phyloP scores from a whole-genome alignment of 2,329 filamentous ascomycete genomes.

The Davidsoniella virescens region DNA sequence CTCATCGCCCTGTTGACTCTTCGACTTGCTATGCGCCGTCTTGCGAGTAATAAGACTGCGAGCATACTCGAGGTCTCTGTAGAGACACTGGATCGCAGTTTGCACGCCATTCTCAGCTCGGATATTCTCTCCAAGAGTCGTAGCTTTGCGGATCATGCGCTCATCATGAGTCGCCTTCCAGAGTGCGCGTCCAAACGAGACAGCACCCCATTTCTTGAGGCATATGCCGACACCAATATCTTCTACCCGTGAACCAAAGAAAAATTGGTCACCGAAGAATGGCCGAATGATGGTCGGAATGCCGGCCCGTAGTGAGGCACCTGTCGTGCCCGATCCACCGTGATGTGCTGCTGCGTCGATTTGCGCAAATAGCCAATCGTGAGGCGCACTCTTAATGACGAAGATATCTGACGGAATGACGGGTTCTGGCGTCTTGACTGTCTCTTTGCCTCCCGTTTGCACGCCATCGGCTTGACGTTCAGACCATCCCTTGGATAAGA shows the following conservation, averaged over 20 bases:
- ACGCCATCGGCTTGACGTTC: constrained; percentile 44
- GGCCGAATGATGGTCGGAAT: constrained; percentile 89
- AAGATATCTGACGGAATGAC: constrained; percentile 67
- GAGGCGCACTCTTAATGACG: constrained; percentile 77
- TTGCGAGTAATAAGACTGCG: constrained; percentile 57
- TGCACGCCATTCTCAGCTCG: constrained; percentile 84
- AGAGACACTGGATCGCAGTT: constrained; percentile 78
- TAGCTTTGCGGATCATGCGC: constrained; percentile 80
- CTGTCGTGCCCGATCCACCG: constrained; percentile 86
- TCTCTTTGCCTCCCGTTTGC: constrained; percentile 27
- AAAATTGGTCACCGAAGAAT: constrained; percentile 97
- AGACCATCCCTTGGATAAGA: constrained; percentile 94
- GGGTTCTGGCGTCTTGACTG: constrained; percentile 35
- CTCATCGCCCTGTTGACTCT: constrained; percentile 31
- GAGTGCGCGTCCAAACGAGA: constrained; percentile 65
- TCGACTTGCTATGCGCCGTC: constrained; percentile 23
- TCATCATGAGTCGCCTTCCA: constrained; percentile 86
- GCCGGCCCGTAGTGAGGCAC: constrained; percentile 77
- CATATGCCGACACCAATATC: constrained; percentile 85
- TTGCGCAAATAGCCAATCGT: constrained; percentile 91
- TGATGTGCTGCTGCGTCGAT: constrained; percentile 92
- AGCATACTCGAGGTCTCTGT: constrained; percentile 88
- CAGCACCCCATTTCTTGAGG: constrained; percentile 78
- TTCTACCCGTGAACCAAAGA: constrained; percentile 80
- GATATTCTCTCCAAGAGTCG: constrained; percentile 69